These are phyloP conservation scores for Neonothopanus nambi DNA, from an alignment of 1,284 basidiomycete species.

Conservation along the genomic window DNA sequence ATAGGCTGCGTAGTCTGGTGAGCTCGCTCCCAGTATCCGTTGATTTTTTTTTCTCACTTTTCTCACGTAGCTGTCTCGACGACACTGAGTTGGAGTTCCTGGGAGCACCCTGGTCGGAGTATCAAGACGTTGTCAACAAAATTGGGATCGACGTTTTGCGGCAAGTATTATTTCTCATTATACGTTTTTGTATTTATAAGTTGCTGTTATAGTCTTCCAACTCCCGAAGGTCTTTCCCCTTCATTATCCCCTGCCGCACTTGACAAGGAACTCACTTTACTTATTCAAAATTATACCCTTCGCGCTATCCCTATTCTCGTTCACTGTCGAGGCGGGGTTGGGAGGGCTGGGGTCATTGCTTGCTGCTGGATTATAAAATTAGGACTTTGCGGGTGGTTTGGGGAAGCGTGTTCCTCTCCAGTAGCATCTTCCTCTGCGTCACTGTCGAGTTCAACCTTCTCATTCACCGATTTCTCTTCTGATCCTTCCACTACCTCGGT, in stretches of 20 bases:
- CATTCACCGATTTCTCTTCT: neutral
- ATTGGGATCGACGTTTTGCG: conserved; percentile 79
- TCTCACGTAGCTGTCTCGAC: conserved; percentile 71
- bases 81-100: conserved; percentile 84
- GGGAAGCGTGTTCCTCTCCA: conserved; percentile 18
- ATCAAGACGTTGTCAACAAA: conserved; percentile 60
- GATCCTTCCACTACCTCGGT: neutral
- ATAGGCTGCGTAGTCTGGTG: conserved; percentile 86
- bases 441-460: neutral
- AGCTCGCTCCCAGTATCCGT: conserved; percentile 19
- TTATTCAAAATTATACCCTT: conserved; percentile 79
- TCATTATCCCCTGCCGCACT: conserved; percentile 56
- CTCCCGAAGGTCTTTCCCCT: conserved; percentile 89
- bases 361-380: conserved; percentile 94
- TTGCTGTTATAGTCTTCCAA: conserved; percentile 67
- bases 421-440: neutral
- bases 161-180: conserved; percentile 24
- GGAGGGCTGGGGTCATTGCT: conserved; percentile 90
- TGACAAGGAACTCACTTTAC: conserved; percentile 68
- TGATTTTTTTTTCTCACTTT: neutral
- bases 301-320: conserved; percentile 77
- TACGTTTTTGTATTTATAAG: conserved; percentile 7
- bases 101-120: conserved; percentile 83
- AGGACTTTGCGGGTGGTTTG: conserved; percentile 78
- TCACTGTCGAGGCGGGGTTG: conserved; percentile 95